Conservation (phyloP, 2,329 filamentous ascomycete genomes). For the Botryotinia globosa region DNA sequence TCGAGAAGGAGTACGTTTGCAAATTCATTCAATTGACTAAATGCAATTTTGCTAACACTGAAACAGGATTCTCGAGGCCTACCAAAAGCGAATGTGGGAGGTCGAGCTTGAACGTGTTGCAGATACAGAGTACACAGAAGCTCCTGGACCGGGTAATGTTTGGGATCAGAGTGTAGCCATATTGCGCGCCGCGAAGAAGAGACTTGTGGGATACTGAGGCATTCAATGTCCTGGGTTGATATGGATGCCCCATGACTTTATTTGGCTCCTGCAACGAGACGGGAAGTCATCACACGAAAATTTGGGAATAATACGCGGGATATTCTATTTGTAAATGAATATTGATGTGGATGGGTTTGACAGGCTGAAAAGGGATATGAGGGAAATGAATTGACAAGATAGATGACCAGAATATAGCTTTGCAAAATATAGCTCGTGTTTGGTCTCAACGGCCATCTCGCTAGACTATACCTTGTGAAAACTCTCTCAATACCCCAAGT, state of each 20-base stretch:
- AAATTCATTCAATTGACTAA: neutral
- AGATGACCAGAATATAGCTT: neutral
- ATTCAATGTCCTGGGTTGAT: no score
- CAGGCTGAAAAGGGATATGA: neutral
- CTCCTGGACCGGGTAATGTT: neutral
- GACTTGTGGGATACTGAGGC: slow-evolving; percentile 18
- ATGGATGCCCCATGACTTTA: neutral
- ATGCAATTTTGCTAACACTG: neutral
- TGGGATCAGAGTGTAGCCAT: slow-evolving; percentile 20
- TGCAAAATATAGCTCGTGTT: neutral
- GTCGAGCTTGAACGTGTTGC: slow-evolving; percentile 25
- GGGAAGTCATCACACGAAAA: neutral
- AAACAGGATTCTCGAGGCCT: slow-evolving; percentile 28
- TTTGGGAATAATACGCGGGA: neutral
- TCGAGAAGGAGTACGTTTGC: slow-evolving; percentile 26
- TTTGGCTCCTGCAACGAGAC: neutral
- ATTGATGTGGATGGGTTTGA: neutral
- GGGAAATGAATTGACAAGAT: neutral
- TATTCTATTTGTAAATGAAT: neutral
- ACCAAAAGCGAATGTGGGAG: slow-evolving; percentile 25
- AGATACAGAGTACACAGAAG: slow-evolving; percentile 9
- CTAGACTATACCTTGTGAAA: neutral
- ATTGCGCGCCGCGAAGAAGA: slow-evolving; percentile 19
- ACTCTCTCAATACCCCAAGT: neutral
- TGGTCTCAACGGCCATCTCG: neutral